Percentiles rank a stretch among this genome's conserved stretches.
Conservation (phyloP, 495 filamentous ascomycete genomes). For the Echria macrotheca region DNA sequence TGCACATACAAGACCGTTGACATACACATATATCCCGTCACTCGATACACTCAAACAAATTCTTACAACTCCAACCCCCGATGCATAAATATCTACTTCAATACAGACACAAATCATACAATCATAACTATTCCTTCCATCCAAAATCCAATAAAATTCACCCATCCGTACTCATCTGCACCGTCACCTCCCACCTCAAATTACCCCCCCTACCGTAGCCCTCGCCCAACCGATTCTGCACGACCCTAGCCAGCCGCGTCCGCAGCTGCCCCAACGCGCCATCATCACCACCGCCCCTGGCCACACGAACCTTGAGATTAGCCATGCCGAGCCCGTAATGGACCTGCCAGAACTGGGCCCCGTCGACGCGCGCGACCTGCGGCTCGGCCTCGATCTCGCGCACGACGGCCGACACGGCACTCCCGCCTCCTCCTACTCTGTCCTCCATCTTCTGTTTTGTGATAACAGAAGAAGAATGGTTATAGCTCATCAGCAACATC, state of each 20-base stretch:
- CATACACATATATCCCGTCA: no score
- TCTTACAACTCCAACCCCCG: no score
- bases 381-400: conserved; percentile 78
- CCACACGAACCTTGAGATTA: conserved; percentile 74
- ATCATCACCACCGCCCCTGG: conserved; percentile 50
- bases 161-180: conserved; percentile 38
- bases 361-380: conserved; percentile 68
- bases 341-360: conserved; percentile 96
- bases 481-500: conserved; percentile 92
- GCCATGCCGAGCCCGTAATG: conserved; percentile 97
- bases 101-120: not conserved
- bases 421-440: conserved; percentile 8
- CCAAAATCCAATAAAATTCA: no score
- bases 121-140: no score
- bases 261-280: conserved; percentile 63
- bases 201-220: conserved; percentile 74
- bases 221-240: conserved; percentile 81
- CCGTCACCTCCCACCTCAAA: conserved; percentile 80
- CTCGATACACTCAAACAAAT: no score
- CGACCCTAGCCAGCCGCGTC: conserved; percentile 66
- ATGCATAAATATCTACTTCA: conserved; percentile 2
- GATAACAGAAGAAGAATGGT: conserved; percentile 1
- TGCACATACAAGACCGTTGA: no score
- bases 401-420: conserved; percentile 67
- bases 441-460: conserved; percentile 6